A percentile compares a stretch with the other conserved stretches of the same genome.
These are phyloP conservation scores for Psilocybe azurescens DNA, from an alignment of 768 basidiomycete genomes.

Conservation along the genomic window DNA sequence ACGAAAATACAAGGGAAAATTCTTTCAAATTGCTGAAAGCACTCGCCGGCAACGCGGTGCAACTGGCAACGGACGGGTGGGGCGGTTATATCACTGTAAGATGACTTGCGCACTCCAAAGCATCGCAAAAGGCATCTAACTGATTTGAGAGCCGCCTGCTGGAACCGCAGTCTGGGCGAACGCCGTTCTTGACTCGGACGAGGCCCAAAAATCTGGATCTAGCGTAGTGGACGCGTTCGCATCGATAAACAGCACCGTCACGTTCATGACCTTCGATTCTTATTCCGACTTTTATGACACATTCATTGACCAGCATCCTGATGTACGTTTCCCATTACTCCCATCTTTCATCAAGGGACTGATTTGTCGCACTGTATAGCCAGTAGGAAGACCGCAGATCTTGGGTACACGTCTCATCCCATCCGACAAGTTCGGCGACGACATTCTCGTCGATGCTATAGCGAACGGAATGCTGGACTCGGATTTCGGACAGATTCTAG, in stretches of 20 bases:
- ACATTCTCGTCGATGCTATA: slow-evolving; percentile 18
- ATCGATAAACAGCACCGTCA: slow-evolving; percentile 19
- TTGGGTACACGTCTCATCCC: slow-evolving; percentile 23
- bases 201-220: slow-evolving; percentile 20
- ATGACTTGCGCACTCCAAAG: too few relatives aligned
- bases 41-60: slow-evolving; percentile 18
- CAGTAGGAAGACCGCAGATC: slow-evolving; percentile 24
- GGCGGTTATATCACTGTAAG: slow-evolving; percentile 26
- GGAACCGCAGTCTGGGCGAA: slow-evolving; percentile 22
- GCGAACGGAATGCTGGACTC: slow-evolving; percentile 23
- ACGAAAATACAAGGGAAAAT: slow-evolving; percentile 19
- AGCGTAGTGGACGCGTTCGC: slow-evolving; percentile 19
- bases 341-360: too few relatives aligned
- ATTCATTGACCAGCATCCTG: slow-evolving; percentile 23
- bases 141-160: slow-evolving; percentile 10
- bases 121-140: too few relatives aligned
- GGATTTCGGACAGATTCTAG: slow-evolving; percentile 19
- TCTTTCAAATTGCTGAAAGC: slow-evolving; percentile 18
- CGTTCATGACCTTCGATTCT: slow-evolving; percentile 21
- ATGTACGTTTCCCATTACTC: slow-evolving; percentile 18
- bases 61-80: slow-evolving; percentile 26
- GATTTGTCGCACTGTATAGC: too few relatives aligned
- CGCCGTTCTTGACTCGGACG: slow-evolving; percentile 12
- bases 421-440: slow-evolving; percentile 14
- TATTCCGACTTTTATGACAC: slow-evolving; percentile 24